Evolutionary conservation across 306 rosid species (phyloP), one percentile per base, ranked within the genome.

Genomic region (Parietaria judaica): DNA sequence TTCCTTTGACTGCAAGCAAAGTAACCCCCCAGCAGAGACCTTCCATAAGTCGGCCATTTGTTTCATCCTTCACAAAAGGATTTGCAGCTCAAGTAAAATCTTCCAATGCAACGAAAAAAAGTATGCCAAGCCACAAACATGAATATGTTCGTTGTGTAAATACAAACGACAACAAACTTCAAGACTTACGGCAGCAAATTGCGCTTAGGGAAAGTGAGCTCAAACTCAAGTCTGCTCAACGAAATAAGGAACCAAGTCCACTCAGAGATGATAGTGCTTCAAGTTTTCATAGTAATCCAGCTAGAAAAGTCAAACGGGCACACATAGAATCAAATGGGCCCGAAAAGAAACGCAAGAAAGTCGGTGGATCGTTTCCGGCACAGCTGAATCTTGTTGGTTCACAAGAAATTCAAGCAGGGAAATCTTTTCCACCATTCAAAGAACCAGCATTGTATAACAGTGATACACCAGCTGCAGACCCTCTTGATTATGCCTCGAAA

Each of bases 181-280:
- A 86, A 81, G 96, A 91, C 79, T 86, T 91, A 80, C 81, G 98
- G 70, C 90, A 88, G 72, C 92, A 81, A 80, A 91, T 91, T 81
- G 98, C 96, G 53, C 81, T 80, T 68, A 72, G 91, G 55, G 98
- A 91, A 80, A 88, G 80, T 76, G 85, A 83, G 63, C 73, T 91
- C 52, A 91, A 76, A 89, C 82, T 78, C 41, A 85, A 84, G 81
- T 84, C 92, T 48, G 78, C 79, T 66, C 95, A 74, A 71, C 84
- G 74, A 68, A 78, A 62, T 64, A 87, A 85, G 84, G 96, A 88
- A 70, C 55, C 84, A 61, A 63, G 64, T 74, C 45, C 80, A 47
- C 61, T 59, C 39, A 79, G 77, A 80, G 86, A 80, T 66, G 70
- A 75, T 44, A 63, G 51, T 70, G 74, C 79, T 16, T n/a, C 3